Evolutionary conservation across 2,329 filamentous ascomycete genomes (phyloP).

Genomic region (Akanthomyces uredinophilus): DNA sequence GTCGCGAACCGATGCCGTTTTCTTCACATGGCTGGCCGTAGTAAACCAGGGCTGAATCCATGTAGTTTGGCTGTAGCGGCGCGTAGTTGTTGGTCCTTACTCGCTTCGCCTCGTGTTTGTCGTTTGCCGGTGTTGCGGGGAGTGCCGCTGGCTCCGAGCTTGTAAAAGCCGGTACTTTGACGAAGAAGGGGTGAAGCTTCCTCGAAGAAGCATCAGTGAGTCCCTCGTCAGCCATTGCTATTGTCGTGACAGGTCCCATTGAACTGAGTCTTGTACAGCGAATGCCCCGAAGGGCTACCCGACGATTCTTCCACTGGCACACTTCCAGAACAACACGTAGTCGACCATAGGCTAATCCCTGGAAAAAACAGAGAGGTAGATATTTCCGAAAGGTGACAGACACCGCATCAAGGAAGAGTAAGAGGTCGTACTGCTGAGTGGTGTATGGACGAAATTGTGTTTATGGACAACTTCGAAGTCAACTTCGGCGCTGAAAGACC

Average conservation of each 20-base stretch:
- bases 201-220: constrained; percentile 31
- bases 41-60: background rate
- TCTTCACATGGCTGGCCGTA: background rate
- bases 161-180: constrained; percentile 20
- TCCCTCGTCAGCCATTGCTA: constrained; percentile 41
- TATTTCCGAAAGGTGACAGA: background rate
- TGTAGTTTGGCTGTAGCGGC: constrained; percentile 12
- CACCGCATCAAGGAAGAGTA: background rate
- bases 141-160: background rate
- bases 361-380: background rate
- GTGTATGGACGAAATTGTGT: background rate
- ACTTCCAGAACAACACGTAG: constrained; percentile 9
- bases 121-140: background rate
- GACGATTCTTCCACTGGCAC: background rate
- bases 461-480: background rate
- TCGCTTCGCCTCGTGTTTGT: constrained; percentile 31
- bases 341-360: background rate
- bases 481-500: background rate
- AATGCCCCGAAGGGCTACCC: background rate
- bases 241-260: constrained; percentile 40
- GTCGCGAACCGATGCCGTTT: background rate
- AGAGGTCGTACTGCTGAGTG: background rate
- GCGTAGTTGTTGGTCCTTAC: constrained; percentile 31
- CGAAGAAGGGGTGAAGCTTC: constrained; percentile 54
- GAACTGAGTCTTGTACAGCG: constrained; percentile 5